These are phyloP conservation scores for Paramecium pentaurelia DNA, from an alignment of 73 alveolate species.

Conservation along the genomic window DNA sequence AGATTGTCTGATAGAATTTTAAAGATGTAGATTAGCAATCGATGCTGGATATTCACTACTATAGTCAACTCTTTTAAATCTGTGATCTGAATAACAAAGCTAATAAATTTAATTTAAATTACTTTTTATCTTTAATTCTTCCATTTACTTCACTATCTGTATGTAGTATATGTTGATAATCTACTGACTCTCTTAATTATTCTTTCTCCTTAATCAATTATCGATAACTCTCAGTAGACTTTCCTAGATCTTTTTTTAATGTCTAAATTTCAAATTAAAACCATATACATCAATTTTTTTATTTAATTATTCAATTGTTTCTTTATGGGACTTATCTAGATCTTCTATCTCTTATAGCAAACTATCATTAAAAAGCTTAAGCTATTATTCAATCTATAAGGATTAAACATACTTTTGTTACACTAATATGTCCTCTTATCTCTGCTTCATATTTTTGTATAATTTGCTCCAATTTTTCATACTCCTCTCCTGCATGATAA, in stretches of 20 bases:
- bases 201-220: background rate
- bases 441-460: slow-evolving; percentile 59
- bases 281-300: background rate
- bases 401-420: background rate
- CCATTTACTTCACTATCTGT: slow-evolving; percentile 19
- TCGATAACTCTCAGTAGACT: background rate
- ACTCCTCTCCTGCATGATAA: background rate
- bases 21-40: background rate
- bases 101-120: background rate
- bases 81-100: slow-evolving; percentile 40
- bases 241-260: background rate
- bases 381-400: slow-evolving; percentile 52
- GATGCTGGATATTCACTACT: slow-evolving; percentile 22
- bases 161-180: background rate
- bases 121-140: background rate
- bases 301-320: background rate
- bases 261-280: background rate
- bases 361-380: slow-evolving; percentile 62
- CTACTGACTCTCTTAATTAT: background rate
- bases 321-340: slow-evolving; percentile 48
- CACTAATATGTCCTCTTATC: slow-evolving; percentile 63
- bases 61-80: background rate
- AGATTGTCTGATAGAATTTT: background rate
- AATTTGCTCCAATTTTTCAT: slow-evolving; percentile 33
- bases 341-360: slow-evolving; percentile 41